Evolutionary conservation across 495 filamentous ascomycete species (phyloP).

Genomic region (Trichoderma gamsii): DNA sequence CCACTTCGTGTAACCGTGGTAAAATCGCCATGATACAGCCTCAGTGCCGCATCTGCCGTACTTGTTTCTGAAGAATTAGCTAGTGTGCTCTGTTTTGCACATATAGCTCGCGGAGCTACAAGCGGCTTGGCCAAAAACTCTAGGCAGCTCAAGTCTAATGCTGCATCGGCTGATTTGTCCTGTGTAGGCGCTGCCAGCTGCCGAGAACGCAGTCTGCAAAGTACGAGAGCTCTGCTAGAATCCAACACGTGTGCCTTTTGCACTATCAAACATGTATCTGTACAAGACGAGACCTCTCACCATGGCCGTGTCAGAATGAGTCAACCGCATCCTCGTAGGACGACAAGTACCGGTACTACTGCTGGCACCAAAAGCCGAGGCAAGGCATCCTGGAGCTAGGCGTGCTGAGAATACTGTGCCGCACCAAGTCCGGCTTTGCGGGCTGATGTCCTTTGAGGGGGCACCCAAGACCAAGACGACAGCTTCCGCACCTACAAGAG

Average conservation of each 20-base stretch:
- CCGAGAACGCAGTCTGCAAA: too few species aligned
- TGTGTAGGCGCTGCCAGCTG: too few species aligned
- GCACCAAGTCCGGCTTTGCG: slow-evolving; percentile 5
- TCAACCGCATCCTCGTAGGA: not conserved
- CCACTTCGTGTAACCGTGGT: not conserved
- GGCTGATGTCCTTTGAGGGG: not conserved
- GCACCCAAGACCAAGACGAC: not conserved
- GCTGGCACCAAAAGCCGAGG: not conserved
- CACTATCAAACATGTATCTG: not conserved
- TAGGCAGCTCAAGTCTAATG: not conserved
- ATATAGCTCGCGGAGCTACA: not conserved
- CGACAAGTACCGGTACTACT: not conserved
- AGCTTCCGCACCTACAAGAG: not conserved
- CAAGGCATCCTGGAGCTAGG: not conserved
- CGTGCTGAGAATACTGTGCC: not conserved
- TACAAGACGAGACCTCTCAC: not conserved
- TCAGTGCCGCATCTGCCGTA: not conserved
- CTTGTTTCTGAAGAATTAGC: not conserved
- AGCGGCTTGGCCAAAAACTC: not conserved
- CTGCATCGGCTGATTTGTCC: not conserved
- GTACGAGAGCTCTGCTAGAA: too few species aligned
- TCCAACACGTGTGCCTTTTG: not conserved
- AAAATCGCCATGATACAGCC: not conserved
- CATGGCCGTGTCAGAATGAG: not conserved
- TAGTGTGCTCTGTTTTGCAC: not conserved